A percentile compares a stretch with the other conserved stretches of the same genome.
Conservation (phyloP, 1,139 yeast genomes). For the Protomyces macrosporus region DNA sequence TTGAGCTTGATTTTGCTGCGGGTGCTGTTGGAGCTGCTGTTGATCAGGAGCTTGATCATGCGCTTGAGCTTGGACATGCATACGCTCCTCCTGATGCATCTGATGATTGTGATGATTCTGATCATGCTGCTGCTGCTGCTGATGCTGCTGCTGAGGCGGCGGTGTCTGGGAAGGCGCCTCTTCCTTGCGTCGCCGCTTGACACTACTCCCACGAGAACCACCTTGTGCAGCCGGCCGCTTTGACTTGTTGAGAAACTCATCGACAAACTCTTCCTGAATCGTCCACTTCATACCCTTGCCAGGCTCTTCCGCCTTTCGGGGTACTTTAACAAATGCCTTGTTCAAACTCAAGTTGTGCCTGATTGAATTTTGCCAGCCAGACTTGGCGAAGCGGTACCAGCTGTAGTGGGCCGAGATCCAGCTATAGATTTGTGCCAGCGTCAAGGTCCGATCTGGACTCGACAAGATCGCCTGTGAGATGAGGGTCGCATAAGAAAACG, state of each 20-base stretch:
- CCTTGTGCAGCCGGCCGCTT: slow-evolving; percentile 1
- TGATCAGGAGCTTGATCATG: background rate
- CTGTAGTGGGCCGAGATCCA: slow-evolving; percentile 88
- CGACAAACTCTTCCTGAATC: slow-evolving; percentile 74
- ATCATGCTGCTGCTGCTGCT: background rate
- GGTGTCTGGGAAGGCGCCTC: background rate
- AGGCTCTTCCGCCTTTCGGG: slow-evolving; percentile 90
- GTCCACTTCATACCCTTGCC: slow-evolving; percentile 99
- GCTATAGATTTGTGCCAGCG: slow-evolving; percentile 82
- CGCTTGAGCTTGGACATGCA: too few relatives aligned
- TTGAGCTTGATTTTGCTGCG: background rate
- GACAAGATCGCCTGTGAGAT: slow-evolving; percentile 94
- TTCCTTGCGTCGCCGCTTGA: background rate
- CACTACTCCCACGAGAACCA: background rate
- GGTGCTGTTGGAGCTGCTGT: background rate
- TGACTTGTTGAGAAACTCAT: slow-evolving; percentile 51
- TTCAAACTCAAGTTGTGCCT: slow-evolving; percentile 75
- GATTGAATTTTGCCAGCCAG: slow-evolving; percentile 93
- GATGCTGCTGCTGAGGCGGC: background rate
- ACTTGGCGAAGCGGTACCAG: slow-evolving; percentile 80
- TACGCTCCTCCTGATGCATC: background rate
- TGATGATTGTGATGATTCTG: background rate
- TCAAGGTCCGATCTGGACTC: slow-evolving; percentile 78
- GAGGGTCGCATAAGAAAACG: slow-evolving; percentile 96
- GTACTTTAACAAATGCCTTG: slow-evolving; percentile 90